Base-by-base conservation (phyloP, 805 yeast species). In the Myxozyma neotropica region DNA sequence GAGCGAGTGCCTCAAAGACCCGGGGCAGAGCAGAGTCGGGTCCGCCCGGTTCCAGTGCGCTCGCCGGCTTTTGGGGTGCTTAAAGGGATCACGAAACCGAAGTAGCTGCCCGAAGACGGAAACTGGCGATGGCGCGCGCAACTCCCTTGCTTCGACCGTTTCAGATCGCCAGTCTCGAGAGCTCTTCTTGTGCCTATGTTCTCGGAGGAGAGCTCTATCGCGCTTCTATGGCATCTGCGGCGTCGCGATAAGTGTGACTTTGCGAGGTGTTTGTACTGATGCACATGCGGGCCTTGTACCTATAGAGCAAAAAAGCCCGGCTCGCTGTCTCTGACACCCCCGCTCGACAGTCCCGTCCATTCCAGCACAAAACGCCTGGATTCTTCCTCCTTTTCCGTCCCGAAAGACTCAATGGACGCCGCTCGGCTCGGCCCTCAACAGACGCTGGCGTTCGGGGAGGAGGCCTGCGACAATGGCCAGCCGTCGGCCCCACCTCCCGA, bases 341-440 rank as follows among this genome's bases (percentile, higher is more conserved):
- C 33, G 35, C 53, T 48, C 53, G 43, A 1, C 52, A 23, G 21
- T 38, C 17, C 27, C 21, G 53, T 36, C 24, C 19, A 23, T 12
- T 23, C 7, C 53, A 36, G 53, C 33, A 5, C 38, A 12, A 12
- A 15, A 29, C 43, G 13, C 43, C n/a, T 23, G 29, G 43, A 36
- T 4, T 24, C 15, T 35, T n/a, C 29, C 12, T 12, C 5, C 24
- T 36, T 24, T 36, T 39, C 38, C 43, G 43, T 39, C 21, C 19
- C 26, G 35, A 47, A 10, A 35, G 39, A 47, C 53, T 21, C 43
- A 36, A 48, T 48, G 53, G 53, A 35, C 35, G 53, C 43, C 33
- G 53, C 44, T 23, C 43, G 35, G 53, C 53, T 36, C 26, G 43
- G 29, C 21, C 43, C 53, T 35, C 53, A 48, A 17, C 53, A 48